Evolutionary conservation across 2,329 filamentous ascomycete species (phyloP).

Genomic region (Bipolaris bicolor): DNA sequence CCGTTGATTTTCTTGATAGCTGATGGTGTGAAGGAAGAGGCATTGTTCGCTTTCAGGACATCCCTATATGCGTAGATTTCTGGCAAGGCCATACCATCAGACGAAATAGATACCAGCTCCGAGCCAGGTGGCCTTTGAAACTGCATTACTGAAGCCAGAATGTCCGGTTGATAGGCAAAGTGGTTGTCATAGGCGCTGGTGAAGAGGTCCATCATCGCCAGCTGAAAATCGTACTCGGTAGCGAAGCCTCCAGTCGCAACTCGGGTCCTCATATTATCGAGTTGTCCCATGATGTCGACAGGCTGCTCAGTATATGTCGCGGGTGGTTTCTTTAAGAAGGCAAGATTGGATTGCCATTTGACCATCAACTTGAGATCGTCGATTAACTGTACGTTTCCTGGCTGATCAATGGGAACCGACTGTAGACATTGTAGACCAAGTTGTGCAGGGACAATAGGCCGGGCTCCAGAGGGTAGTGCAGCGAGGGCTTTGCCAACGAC

Average conservation of each 20-base stretch:
- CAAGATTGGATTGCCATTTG: constrained; percentile 50
- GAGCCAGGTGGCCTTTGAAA: constrained; percentile 42
- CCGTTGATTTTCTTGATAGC: constrained; percentile 49
- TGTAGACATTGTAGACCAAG: constrained; percentile 43
- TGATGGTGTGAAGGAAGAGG: constrained; percentile 43
- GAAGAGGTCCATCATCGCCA: constrained; percentile 44
- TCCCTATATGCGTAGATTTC: constrained; percentile 47
- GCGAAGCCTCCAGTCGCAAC: constrained; percentile 39
- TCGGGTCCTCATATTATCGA: constrained; percentile 44
- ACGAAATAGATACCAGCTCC: constrained; percentile 45
- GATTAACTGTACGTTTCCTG: constrained; percentile 41
- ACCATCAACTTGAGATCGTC: constrained; percentile 45
- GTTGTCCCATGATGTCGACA: constrained; percentile 48
- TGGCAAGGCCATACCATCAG: constrained; percentile 45
- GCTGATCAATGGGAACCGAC: constrained; percentile 47
- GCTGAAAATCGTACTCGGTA: constrained; percentile 52
- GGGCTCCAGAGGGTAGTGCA: constrained; percentile 32
- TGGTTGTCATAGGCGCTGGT: constrained; percentile 51
- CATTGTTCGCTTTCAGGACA: constrained; percentile 31
- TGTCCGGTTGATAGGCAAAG: constrained; percentile 47
- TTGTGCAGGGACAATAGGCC: constrained; percentile 44
- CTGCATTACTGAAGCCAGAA: constrained; percentile 46
- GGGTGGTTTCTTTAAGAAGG: constrained; percentile 49
- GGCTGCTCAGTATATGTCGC: constrained; percentile 46
- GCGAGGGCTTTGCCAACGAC: constrained; percentile 36